Base-by-base conservation (phyloP, 495 filamentous ascomycete species). In the Penicillium lagena region DNA sequence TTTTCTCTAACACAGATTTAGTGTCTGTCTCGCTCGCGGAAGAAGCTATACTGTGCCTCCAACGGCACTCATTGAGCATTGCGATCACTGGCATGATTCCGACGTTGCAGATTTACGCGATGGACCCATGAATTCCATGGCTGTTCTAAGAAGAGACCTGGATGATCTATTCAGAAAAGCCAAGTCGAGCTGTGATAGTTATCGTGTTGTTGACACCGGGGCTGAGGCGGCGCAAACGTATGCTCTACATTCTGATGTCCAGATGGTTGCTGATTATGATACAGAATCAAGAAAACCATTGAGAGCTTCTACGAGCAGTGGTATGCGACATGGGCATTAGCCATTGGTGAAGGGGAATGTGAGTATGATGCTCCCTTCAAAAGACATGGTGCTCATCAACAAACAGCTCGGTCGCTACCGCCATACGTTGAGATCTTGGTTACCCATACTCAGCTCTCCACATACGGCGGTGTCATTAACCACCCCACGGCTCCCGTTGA, bases 371-470 rank as follows among this genome's bases (percentile, higher is more conserved):
- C 1, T 13, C 22, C 5, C 12, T 39, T 40, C 1, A 30, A 1
- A 37, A 32, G 11, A 10, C 7, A 10, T n/a, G 14, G 34, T 12
- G 34, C 42, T 42, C 22, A 53, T 36, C 6, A 7, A 15, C 12
- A 7, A 6, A 33, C 38, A 83, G 79, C 78, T 48, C 71, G 71
- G 22, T 74, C 75, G 8, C 71, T 86, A 10, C 83, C 83, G 4
- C 83, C 83, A 2, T 87, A 87, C 47, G 83, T 87, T 22, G 81
- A 86, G 41, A 87, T 87, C 39, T 65, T 87, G 11, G 78, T 83
- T n/a, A 83, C 77, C 5, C 83, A 87, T 54, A 85, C 82, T 27
- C 74, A 79, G 35, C 56, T 87, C 13, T 86, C 83, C 22, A 82
- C 82, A n/a, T 86, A 86, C 57, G 78, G 79, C 39, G 78, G 77